Base-by-base conservation (phyloP, 768 basidiomycete species). In the Fomitopsis pulvina region DNA sequence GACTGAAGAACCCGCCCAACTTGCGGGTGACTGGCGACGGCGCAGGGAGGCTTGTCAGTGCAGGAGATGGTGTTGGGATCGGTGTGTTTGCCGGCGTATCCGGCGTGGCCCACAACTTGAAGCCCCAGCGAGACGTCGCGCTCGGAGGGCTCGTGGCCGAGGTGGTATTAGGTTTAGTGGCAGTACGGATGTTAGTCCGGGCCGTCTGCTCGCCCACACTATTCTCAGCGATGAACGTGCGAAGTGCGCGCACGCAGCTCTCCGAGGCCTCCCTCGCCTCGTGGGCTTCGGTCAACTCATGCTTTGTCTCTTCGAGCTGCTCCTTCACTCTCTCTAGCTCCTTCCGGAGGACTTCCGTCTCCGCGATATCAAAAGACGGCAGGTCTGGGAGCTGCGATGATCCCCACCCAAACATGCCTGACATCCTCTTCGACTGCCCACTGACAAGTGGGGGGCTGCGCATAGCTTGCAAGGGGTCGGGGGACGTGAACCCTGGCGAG, bases 241-340 rank as follows among this genome's bases (percentile, higher is more conserved):
- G 76, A 38, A 98, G 71, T 0, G 87, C 89, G 48, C 79, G 81
- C 55, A 88, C 81, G 62, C 91, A 93, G 0, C 78, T 78, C 56
- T 97, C 92, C 29, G 87, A 89, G 3, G 94, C 94, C 60, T 91
- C 83, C 42, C 82, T 75, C 2, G 89, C 91, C 66, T 97, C 94
- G 53, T 79, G 83, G 1, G 83, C 75, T 60, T 95, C 92, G 32
- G 62, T 71, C 41, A 95, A 68, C 51, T 91, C 87, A 52, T 79
- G 76, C 57, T 78, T 79, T 16, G 77, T 72, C 26, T 75, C 78
- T 28, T 83, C 81, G 16, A 93, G 65, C 48, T 86, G 79, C 21
- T 72, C 64, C 57, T 80, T 80, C 50, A 83, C 56, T 1, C 69
- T 57, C 38, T 65, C 67, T 27, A 92, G 51, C 60, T 92, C 87